Evolutionary conservation across 495 filamentous ascomycete species (phyloP).

Genomic region (Aspergillus incahuasiensis): DNA sequence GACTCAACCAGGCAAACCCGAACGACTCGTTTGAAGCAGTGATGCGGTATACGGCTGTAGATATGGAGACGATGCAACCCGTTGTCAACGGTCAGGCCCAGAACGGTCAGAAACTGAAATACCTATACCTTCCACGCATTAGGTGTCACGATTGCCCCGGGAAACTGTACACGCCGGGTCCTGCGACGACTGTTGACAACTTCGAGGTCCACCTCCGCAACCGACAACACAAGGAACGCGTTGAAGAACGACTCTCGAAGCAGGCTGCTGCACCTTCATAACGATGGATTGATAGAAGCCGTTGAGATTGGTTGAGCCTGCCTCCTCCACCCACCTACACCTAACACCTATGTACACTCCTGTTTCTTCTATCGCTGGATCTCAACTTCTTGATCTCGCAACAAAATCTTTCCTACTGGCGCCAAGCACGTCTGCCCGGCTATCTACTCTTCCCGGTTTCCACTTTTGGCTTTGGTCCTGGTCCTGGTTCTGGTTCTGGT

Average conservation of each 20-base stretch:
- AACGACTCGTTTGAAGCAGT: slow-evolving; percentile 76
- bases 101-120: slow-evolving; percentile 52
- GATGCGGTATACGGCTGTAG: slow-evolving; percentile 81
- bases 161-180: slow-evolving; percentile 86
- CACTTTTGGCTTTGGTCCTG: not conserved
- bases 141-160: slow-evolving; percentile 87
- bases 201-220: slow-evolving; percentile 90
- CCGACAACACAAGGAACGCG: slow-evolving; percentile 67
- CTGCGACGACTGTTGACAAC: slow-evolving; percentile 76
- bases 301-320: not conserved
- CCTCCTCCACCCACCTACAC: not conserved
- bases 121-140: slow-evolving; percentile 77
- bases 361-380: not conserved
- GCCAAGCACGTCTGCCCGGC: not conserved
- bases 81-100: slow-evolving; percentile 46
- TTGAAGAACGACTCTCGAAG: slow-evolving; percentile 50
- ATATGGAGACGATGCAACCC: slow-evolving; percentile 57
- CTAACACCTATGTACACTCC: slow-evolving; percentile 14
- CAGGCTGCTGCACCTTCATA: slow-evolving; percentile 12
- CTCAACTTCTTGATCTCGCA: not conserved
- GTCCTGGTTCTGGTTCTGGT: slow-evolving; percentile 7
- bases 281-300: slow-evolving; percentile 13
- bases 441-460: not conserved
- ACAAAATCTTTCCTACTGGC: not conserved
- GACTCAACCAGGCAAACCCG: slow-evolving; percentile 61